Evolutionary conservation across 164 flowering plant genomes (phyloP).

Genomic region (Brasenia schreberi): DNA sequence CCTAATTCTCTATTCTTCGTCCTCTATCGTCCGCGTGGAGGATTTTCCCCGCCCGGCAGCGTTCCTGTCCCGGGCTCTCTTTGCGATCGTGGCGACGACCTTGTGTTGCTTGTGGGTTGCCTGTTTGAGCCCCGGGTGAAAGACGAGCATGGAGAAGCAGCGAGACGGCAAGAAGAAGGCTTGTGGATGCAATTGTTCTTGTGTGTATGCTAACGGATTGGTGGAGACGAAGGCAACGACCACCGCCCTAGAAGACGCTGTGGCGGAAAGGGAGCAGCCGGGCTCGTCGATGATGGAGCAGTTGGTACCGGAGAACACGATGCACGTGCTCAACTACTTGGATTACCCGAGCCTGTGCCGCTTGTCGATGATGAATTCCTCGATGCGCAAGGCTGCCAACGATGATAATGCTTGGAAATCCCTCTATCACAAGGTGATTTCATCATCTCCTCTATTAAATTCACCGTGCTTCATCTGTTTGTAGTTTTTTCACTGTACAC

Average conservation of each 20-base stretch:
- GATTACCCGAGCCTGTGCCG: conserved; percentile 91
- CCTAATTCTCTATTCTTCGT: too few relatives aligned
- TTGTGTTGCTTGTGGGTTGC: too few relatives aligned
- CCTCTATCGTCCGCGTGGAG: too few relatives aligned
- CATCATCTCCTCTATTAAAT: too few relatives aligned
- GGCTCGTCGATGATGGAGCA: conserved; percentile 99
- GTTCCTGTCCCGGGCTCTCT: too few relatives aligned
- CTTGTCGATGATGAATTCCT: conserved; percentile 89
- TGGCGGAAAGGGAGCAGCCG: conserved; percentile 17
- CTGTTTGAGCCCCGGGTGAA: conserved; percentile 8
- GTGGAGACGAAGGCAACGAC: too few relatives aligned
- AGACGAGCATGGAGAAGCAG: neutral
- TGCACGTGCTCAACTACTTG: conserved; percentile 86
- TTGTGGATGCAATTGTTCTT: conserved; percentile 19
- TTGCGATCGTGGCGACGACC: conserved; percentile 21
- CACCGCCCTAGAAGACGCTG: conserved; percentile 12
- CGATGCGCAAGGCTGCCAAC: conserved; percentile 90
- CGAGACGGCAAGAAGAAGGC: conserved; percentile 6
- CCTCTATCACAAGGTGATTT: conserved; percentile 74
- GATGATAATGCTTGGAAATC: conserved; percentile 98
- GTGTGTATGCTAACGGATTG: conserved; percentile 27
- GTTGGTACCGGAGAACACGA: conserved; percentile 91
- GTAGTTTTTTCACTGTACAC: too few relatives aligned
- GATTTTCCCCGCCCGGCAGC: too few relatives aligned
- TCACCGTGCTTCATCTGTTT: neutral